Evolutionary conservation across 345 rosid genomes (phyloP).

Genomic region (Aquilaria yunnanensis): DNA sequence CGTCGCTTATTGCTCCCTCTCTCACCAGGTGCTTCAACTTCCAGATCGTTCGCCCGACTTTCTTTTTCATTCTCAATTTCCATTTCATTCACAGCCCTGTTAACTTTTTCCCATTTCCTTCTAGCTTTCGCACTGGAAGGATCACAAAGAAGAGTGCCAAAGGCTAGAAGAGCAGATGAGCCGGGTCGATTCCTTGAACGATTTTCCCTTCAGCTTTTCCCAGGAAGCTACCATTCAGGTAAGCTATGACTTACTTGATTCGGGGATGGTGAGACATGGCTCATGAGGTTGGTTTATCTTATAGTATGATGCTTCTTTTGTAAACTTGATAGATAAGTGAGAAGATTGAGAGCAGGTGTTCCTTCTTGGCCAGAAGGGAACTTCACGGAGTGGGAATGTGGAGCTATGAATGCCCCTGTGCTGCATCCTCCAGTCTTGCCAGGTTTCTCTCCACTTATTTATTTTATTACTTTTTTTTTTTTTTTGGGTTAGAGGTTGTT

Average conservation of each 20-base stretch:
- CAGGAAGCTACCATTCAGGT: conserved; percentile 68
- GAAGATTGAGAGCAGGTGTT: conserved; percentile 60
- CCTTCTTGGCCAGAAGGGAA: conserved; percentile 56
- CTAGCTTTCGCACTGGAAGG: conserved; percentile 66
- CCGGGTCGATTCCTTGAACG: conserved; percentile 43
- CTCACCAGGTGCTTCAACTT: conserved; percentile 57
- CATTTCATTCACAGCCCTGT: background rate
- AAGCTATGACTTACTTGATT: background rate
- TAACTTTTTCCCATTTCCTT: background rate
- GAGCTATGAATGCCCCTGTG: conserved; percentile 65
- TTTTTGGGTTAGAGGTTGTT: too few relatives aligned
- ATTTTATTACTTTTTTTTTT: background rate
- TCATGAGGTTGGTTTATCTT: background rate
- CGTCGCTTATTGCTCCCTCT: conserved; percentile 74
- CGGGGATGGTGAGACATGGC: background rate
- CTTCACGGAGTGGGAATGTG: conserved; percentile 74
- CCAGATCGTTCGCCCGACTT: background rate
- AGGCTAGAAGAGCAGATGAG: conserved; percentile 82
- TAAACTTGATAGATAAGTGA: conserved; percentile 31
- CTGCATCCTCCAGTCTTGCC: conserved; percentile 13
- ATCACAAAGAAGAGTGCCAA: conserved; percentile 76
- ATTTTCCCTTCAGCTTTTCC: conserved; percentile 75
- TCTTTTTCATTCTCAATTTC: background rate
- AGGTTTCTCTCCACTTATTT: conserved; percentile 29
- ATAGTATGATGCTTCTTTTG: background rate